Conservation (phyloP, 768 basidiomycete species). For the Chalciporus sphaerocephalus region DNA sequence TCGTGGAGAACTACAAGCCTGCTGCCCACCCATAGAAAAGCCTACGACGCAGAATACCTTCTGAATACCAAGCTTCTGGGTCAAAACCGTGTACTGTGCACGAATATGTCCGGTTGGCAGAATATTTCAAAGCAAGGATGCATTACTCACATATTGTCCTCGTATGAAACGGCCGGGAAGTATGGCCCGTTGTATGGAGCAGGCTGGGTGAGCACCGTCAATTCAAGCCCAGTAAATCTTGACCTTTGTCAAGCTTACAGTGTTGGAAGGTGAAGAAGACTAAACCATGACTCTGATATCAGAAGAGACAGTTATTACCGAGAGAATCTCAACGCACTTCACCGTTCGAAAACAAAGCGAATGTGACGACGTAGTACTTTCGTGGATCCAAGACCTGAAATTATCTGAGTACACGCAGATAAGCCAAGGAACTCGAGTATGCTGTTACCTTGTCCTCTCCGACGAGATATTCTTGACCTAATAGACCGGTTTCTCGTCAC, state of each 20-base stretch:
- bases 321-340: slow-evolving; percentile 36
- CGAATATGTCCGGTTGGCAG: slow-evolving; percentile 32
- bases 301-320: not conserved
- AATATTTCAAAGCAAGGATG: not conserved
- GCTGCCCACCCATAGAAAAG: slow-evolving; percentile 58
- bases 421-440: not conserved
- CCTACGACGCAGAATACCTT: slow-evolving; percentile 47
- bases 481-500: slow-evolving; percentile 15
- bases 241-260: slow-evolving; percentile 7
- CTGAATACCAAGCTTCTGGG: slow-evolving; percentile 41
- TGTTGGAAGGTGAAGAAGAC: slow-evolving; percentile 62
- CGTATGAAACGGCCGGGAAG: slow-evolving; percentile 52
- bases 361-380: slow-evolving; percentile 53
- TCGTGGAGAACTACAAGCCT: slow-evolving; percentile 23
- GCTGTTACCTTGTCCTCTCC: slow-evolving; percentile 45
- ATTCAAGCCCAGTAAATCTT: not conserved
- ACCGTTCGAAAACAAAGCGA: slow-evolving; percentile 56
- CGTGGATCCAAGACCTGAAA: slow-evolving; percentile 44
- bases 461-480: slow-evolving; percentile 49
- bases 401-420: not conserved
- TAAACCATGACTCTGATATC: slow-evolving; percentile 14
- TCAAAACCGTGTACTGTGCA: slow-evolving; percentile 51
- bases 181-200: slow-evolving; percentile 55
- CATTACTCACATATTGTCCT: slow-evolving; percentile 50
- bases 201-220: slow-evolving; percentile 33